Evolutionary conservation across 2,329 filamentous ascomycete species (phyloP).

Genomic region (Alternaria arborescens): DNA sequence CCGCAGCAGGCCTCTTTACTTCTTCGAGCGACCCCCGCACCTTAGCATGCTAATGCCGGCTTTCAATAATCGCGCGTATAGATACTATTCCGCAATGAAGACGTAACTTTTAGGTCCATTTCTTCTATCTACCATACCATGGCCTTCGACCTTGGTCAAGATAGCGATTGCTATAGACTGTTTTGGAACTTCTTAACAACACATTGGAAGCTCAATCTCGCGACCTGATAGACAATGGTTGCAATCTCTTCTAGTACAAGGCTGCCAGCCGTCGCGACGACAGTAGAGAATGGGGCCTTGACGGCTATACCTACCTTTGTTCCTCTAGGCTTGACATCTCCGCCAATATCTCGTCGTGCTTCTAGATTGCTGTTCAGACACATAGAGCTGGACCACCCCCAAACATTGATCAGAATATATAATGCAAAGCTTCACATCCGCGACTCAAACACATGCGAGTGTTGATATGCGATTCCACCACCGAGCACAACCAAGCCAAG

Average conservation of each 20-base stretch:
- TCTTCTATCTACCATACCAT: background rate
- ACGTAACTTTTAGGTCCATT: background rate
- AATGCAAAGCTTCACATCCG: background rate
- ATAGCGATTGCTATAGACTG: background rate
- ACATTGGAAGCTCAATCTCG: background rate
- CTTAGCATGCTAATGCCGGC: slow-evolving; percentile 6
- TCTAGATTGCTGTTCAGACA: background rate
- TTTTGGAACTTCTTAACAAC: background rate
- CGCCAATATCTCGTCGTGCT: background rate
- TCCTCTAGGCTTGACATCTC: background rate
- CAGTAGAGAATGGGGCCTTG: background rate
- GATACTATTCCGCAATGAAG: background rate
- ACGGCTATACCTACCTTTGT: background rate
- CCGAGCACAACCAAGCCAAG: background rate
- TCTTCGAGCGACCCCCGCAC: slow-evolving; percentile 21
- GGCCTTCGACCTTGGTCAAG: background rate
- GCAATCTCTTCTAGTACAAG: background rate
- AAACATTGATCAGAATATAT: background rate
- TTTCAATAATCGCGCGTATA: background rate
- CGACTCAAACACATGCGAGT: background rate
- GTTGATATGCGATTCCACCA: background rate
- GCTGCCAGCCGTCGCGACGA: background rate
- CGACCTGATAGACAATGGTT: background rate
- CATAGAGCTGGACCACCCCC: background rate
- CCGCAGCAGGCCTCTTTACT: slow-evolving; percentile 14